A percentile compares a stretch with the other conserved stretches of the same genome.
phyloP scores from a whole-genome alignment of 2,329 filamentous ascomycete genomes.

The Lasiodiplodia citricola region DNA sequence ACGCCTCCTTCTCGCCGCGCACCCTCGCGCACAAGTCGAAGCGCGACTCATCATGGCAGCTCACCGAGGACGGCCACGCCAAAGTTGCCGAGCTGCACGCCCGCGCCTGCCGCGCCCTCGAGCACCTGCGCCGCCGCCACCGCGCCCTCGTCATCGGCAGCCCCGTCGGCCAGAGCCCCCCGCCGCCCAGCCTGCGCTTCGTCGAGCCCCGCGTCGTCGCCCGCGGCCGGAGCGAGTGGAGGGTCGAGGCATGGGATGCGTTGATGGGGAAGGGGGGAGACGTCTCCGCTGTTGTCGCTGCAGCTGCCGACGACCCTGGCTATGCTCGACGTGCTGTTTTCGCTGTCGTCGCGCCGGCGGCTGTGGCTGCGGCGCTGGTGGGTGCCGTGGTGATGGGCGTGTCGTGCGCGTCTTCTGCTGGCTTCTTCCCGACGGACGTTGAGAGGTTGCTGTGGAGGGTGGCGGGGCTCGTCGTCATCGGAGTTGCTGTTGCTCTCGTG shows the following conservation, averaged over 20 bases:
- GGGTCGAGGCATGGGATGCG: background rate
- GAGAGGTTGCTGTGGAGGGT: conserved; percentile 35
- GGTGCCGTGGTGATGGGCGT: conserved; percentile 1
- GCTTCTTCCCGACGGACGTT: conserved; percentile 31
- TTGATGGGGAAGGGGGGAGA: background rate
- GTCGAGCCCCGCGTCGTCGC: background rate
- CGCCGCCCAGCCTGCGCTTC: background rate
- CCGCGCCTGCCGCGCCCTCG: conserved; percentile 20
- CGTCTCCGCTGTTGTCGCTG: too few species aligned
- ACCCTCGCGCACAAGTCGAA: background rate
- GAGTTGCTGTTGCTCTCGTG: background rate
- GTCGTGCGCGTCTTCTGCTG: background rate
- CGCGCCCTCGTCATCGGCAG: background rate
- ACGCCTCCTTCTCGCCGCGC: background rate
- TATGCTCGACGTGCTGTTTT: background rate
- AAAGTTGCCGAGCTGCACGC: conserved; percentile 6
- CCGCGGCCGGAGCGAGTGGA: background rate
- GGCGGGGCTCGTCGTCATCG: background rate
- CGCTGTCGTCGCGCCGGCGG: background rate
- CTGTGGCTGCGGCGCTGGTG: background rate
- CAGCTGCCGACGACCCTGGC: background rate
- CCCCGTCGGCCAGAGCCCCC: background rate
- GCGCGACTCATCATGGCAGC: background rate
- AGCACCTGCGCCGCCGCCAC: conserved; percentile 14
- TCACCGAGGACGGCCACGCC: background rate